Evolutionary conservation across 1,284 basidiomycete species (phyloP), one percentile per base, ranked within the genome.

Genomic region (Clitocybe nebularis): DNA sequence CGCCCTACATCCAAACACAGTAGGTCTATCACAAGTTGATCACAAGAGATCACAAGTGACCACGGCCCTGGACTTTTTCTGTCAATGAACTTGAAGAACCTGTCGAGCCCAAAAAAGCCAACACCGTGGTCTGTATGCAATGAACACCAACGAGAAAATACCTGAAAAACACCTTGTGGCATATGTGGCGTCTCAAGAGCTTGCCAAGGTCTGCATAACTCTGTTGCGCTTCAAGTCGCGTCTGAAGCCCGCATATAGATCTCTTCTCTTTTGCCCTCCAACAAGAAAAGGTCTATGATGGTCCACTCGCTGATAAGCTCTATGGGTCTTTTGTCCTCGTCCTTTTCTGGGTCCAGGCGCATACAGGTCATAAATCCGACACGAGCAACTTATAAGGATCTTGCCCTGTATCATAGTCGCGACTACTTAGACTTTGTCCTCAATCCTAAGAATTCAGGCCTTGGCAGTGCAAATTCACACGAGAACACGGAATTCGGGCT

Each of bases 251-350:
- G 13, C 13, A 20, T 59, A 58, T 48, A 78, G 81, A 67, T 71
- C 43, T 86, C 81, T 1, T 86, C 84, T 14, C 67, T 77, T 3
- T 74, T 95, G 0, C 93, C 93, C 0, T 89, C 89, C 1, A 95
- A 96, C 59, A 69, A 61, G 39, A 82, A 84, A 10, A 75, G 93
- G n/a, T 93, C 92, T 0, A 59, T 79, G 0, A 59, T 91, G 4
- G 89, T 94, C 1, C 91, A 96, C 56, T 77, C 79, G 1, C 71
- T 95, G 8, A 67, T 83, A 40, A 69, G 69, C 21, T 63, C 78
- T 0, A 71, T 84, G 29, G 78, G 74, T 0, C 64, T 91, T 1
- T 63, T 87, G 26, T 61, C 64, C 10, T 49, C 59, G 17, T 43
- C 48, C 2, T 51, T 54, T 30, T 53, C 59, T 14, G 39, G 59